Evolutionary conservation across 179 eudicot genomes (phyloP).

Genomic region (Beta corolliflora): DNA sequence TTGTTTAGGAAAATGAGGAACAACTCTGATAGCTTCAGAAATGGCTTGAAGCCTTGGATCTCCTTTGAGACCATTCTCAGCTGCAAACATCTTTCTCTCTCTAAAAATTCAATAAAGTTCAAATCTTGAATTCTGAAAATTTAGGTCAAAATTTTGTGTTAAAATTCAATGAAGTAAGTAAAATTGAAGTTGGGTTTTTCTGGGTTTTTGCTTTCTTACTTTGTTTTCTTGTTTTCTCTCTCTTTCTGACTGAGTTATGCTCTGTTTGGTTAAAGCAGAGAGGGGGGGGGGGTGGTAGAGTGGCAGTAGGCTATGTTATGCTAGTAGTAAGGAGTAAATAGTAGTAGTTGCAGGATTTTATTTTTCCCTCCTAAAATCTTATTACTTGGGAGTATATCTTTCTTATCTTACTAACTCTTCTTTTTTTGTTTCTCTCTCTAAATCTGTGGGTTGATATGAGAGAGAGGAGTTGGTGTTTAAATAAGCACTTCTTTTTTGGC

Average conservation of each 20-base stretch:
- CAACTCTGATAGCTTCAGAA: conserved; percentile 77
- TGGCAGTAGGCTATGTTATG: conserved; percentile 15
- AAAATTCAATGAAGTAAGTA: neutral
- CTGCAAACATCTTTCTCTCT: conserved; percentile 69
- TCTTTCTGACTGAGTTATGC: neutral
- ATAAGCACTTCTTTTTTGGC: conserved; percentile 17
- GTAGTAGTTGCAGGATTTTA: neutral
- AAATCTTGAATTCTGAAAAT: conserved; percentile 1
- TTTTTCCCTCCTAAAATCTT: conserved; percentile 20
- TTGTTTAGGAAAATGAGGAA: conserved; percentile 83
- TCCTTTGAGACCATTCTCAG: conserved; percentile 85
- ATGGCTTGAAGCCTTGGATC: conserved; percentile 91
- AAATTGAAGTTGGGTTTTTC: conserved; percentile 10
- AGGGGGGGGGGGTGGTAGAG: conserved; percentile 2
- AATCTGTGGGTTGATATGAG: conserved; percentile 24
- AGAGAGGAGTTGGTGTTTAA: conserved; percentile 19
- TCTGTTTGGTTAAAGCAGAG: conserved; percentile 6
- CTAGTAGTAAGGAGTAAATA: neutral
- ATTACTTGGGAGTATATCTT: neutral
- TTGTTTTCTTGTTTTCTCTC: neutral
- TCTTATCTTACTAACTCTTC: neutral
- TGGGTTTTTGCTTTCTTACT: neutral
- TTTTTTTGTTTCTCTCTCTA: conserved; percentile 16
- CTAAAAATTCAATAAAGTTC: conserved; percentile 15
- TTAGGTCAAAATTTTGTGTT: conserved; percentile 1